Base-by-base conservation (phyloP, 108 stramenopile species). In the Cyclotella sp. region DNA sequence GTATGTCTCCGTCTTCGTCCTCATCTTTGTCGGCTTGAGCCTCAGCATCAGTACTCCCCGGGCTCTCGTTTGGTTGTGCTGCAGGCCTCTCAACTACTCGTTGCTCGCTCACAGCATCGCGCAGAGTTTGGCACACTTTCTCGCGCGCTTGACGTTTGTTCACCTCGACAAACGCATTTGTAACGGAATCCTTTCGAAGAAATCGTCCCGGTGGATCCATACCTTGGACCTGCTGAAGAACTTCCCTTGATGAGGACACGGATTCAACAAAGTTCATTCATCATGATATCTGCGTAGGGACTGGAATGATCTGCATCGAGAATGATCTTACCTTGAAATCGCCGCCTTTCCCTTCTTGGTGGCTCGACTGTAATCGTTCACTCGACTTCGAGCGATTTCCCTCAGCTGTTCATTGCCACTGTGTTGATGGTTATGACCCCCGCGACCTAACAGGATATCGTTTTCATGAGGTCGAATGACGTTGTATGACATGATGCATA, bases 321-420 rank as follows among this genome's bases (percentile, higher is more conserved):
- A 0, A 21, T 45, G 15, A 3, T 45, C 34, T 24, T 59, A 72
- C 75, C 75, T 45, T 47, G 79, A 76, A 63, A 84, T 84, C 47
- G 72, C 52, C 18, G 78, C 74, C 76, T 84, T 84, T 49, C 53
- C 42, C 34, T 70, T 80, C 52, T 84, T 84, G 14, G 74, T 65
- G 7, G 83, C 73, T 53, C 52, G 58, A 15, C 46, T 27, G 60
- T 84, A 84, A 15, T 76, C 79, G 19, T 47, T 26, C n/a, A 70
- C 68, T n/a, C 68, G 61, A n/a, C 52, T 51, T 28, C 62, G 14
- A 7, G 91, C 89, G 21, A 90, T 68, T 43, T 45, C 46, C 24
- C 91, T 84, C 9, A 92, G 82, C 46, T 81, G 79, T 54, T 92
- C 88, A 70, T 92, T 93, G 16, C 92, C 92, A 67, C 46, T 26